Evolutionary conservation across 768 basidiomycete species (phyloP).

Genomic region (Mycena polygramma): DNA sequence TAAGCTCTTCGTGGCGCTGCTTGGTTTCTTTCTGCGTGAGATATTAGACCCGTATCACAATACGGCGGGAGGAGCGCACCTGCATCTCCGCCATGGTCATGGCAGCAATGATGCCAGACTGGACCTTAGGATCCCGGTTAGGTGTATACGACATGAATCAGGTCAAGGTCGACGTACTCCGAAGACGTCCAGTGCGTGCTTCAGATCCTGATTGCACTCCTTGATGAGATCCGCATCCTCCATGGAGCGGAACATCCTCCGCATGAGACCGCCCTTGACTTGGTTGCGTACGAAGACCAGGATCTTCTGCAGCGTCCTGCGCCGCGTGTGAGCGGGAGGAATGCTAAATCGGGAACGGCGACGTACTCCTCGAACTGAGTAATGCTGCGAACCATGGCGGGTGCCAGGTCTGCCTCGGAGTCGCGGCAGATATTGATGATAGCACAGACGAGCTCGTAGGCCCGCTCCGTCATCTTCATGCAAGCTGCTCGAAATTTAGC

Average conservation of each 20-base stretch:
- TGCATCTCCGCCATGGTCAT: slow-evolving; percentile 32
- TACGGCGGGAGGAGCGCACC: slow-evolving; percentile 1
- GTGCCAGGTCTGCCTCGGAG: slow-evolving; percentile 20
- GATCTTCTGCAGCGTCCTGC: slow-evolving; percentile 29
- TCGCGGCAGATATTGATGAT: slow-evolving; percentile 31
- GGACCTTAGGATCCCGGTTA: slow-evolving; percentile 10
- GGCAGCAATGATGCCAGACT: slow-evolving; percentile 23
- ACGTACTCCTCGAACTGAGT: slow-evolving; percentile 24
- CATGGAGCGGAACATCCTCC: slow-evolving; percentile 23
- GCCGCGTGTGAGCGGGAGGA: neutral
- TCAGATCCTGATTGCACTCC: slow-evolving; percentile 29
- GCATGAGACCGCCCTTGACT: slow-evolving; percentile 21
- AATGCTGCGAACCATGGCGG: slow-evolving; percentile 27
- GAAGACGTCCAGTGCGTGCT: slow-evolving; percentile 31
- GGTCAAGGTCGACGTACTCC: slow-evolving; percentile 7
- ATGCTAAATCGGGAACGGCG: neutral
- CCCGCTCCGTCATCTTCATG: slow-evolving; percentile 19
- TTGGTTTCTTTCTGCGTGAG: slow-evolving; percentile 29
- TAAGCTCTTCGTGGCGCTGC: slow-evolving; percentile 32
- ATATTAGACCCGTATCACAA: neutral
- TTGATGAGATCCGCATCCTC: slow-evolving; percentile 28
- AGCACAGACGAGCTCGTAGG: slow-evolving; percentile 26
- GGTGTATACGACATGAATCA: neutral
- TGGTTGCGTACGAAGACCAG: slow-evolving; percentile 23
- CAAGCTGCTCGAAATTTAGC: slow-evolving; percentile 11